Evolutionary conservation across 257 asterid genomes (phyloP).

Genomic region (Capsicum baccatum): DNA sequence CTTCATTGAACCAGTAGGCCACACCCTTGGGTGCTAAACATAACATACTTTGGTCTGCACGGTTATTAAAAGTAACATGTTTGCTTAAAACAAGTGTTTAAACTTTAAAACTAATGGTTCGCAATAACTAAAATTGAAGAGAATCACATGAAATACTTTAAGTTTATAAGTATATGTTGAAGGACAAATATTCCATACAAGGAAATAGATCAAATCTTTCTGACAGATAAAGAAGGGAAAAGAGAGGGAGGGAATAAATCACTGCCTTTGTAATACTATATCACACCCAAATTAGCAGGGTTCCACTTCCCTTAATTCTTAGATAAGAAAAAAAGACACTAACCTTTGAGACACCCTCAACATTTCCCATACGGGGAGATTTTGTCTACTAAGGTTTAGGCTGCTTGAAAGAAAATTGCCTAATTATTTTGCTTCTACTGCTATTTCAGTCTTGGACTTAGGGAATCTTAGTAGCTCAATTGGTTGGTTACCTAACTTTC

Average conservation of each 20-base stretch:
- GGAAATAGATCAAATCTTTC: conserved; percentile 4
- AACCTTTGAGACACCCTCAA: not conserved
- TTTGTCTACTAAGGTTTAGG: not conserved
- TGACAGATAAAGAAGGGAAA: not conserved
- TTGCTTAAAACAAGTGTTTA: not conserved
- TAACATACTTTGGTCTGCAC: not conserved
- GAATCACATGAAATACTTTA: not conserved
- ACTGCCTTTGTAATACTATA: not conserved
- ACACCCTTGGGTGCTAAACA: not conserved
- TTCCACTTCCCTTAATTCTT: not conserved
- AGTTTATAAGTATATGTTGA: not conserved
- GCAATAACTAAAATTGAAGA: not conserved
- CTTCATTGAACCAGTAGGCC: too few species aligned
- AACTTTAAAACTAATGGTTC: not conserved
- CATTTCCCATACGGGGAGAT: not conserved
- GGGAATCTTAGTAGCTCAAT: not conserved
- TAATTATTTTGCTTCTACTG: not conserved
- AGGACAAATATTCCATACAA: not conserved
- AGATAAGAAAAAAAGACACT: conserved; percentile 10
- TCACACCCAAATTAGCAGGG: not conserved
- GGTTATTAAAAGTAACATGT: not conserved
- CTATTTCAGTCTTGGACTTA: not conserved
- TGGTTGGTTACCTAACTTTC: not conserved
- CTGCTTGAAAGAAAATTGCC: not conserved
- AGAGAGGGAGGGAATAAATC: not conserved